phyloP scores from a whole-genome alignment of 2,329 filamentous ascomycete species.

The Penicillium sp. region DNA sequence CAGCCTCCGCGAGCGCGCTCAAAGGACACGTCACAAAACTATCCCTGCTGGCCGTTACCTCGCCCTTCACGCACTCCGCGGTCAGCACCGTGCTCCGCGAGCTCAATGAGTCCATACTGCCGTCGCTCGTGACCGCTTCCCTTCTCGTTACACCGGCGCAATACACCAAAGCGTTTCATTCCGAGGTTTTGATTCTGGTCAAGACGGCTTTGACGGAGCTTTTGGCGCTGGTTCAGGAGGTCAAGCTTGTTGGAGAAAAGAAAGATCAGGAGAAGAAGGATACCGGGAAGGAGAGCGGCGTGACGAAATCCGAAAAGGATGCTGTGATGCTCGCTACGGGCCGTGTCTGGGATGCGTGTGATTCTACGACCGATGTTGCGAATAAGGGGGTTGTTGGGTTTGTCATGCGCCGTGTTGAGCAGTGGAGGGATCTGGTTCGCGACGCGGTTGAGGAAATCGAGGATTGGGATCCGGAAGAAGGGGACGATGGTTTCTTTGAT shows the following conservation, averaged over 20 bases:
- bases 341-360: slow-evolving; percentile 80
- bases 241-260: slow-evolving; percentile 51
- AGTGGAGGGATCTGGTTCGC: slow-evolving; percentile 71
- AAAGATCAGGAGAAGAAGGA: slow-evolving; percentile 45
- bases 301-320: slow-evolving; percentile 43
- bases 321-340: slow-evolving; percentile 68
- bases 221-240: slow-evolving; percentile 57
- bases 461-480: slow-evolving; percentile 77
- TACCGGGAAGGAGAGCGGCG: slow-evolving; percentile 28
- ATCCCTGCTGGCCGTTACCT: slow-evolving; percentile 79
- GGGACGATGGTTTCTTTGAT: slow-evolving; percentile 56
- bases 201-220: slow-evolving; percentile 64
- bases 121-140: slow-evolving; percentile 69
- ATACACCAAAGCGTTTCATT: slow-evolving; percentile 64
- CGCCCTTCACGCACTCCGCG: slow-evolving; percentile 80
- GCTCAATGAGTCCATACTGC: slow-evolving; percentile 70
- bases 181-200: slow-evolving; percentile 62
- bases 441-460: slow-evolving; percentile 84
- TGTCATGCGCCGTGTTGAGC: slow-evolving; percentile 68
- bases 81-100: slow-evolving; percentile 69
- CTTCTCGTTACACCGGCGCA: slow-evolving; percentile 61
- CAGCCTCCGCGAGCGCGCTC: slow-evolving; percentile 70
- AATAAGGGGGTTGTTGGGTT: slow-evolving; percentile 68
- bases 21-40: slow-evolving; percentile 84
- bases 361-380: slow-evolving; percentile 65